phyloP scores from a whole-genome alignment of 306 rosid genomes.

The Psophocarpus tetragonolobus region DNA sequence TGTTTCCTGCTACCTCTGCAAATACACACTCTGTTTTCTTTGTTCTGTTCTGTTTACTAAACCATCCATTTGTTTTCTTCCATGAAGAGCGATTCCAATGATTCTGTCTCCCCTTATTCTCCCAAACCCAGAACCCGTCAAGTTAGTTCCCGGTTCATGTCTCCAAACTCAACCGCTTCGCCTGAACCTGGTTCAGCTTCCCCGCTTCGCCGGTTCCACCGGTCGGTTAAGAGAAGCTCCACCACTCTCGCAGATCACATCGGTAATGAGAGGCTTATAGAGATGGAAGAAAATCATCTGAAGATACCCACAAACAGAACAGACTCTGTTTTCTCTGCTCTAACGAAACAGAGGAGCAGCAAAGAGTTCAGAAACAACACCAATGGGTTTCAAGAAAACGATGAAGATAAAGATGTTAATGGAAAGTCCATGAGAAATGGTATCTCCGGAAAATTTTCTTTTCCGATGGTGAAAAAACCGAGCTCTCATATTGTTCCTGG shows the following conservation, averaged over 20 bases:
- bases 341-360: conserved; percentile 41
- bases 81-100: conserved; percentile 27
- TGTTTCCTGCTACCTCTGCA: conserved; percentile 19
- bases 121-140: conserved; percentile 55
- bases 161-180: conserved; percentile 31
- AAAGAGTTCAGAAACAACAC: conserved; percentile 33
- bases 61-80: background rate
- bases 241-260: conserved; percentile 61
- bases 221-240: background rate
- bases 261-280: conserved; percentile 50
- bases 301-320: background rate
- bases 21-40: background rate
- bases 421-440: conserved; percentile 44
- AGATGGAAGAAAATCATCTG: background rate
- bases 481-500: conserved; percentile 36
- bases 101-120: conserved; percentile 32
- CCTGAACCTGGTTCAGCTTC: conserved; percentile 34
- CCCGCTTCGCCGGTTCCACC: background rate
- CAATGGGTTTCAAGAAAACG: conserved; percentile 48
- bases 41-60: conserved; percentile 1
- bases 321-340: conserved; percentile 20
- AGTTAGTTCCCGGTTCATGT: conserved; percentile 58
- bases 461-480: conserved; percentile 24
- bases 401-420: conserved; percentile 26
- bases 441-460: conserved; percentile 23